These are phyloP conservation scores for Podospora conica DNA, from an alignment of 495 filamentous ascomycete genomes.

Conservation along the genomic window DNA sequence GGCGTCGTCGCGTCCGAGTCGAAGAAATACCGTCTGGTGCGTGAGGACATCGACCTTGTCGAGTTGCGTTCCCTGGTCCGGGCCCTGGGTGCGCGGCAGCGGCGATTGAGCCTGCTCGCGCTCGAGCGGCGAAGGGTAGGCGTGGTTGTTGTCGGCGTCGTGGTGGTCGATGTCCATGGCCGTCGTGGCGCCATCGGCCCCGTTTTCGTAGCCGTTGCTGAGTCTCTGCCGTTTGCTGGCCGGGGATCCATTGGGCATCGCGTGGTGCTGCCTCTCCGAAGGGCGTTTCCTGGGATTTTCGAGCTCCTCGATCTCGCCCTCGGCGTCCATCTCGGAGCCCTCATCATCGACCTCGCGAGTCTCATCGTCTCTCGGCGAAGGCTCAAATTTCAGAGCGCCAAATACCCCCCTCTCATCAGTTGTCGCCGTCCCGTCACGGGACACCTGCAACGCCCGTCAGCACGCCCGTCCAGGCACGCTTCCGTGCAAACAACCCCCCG, in stretches of 20 bases:
- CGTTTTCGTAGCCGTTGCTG: slow-evolving; percentile 57
- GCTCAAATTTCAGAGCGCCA: slow-evolving; percentile 40
- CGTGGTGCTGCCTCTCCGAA: slow-evolving; percentile 40
- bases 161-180: slow-evolving; percentile 55
- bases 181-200: slow-evolving; percentile 52
- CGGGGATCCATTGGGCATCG: slow-evolving; percentile 45
- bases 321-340: slow-evolving; percentile 27
- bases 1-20: slow-evolving; percentile 53
- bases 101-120: slow-evolving; percentile 50
- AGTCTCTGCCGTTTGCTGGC: slow-evolving; percentile 46
- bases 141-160: slow-evolving; percentile 46
- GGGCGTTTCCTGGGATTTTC: slow-evolving; percentile 48
- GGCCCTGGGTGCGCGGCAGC: slow-evolving; percentile 54
- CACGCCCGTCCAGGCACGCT: slow-evolving; percentile 29
- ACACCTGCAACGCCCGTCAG: slow-evolving; percentile 43
- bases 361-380: slow-evolving; percentile 24
- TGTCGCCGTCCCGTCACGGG: slow-evolving; percentile 39
- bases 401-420: slow-evolving; percentile 45
- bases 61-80: slow-evolving; percentile 66
- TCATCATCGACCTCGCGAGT: slow-evolving; percentile 29
- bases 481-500: slow-evolving; percentile 21
- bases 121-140: slow-evolving; percentile 51
- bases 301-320: slow-evolving; percentile 29
- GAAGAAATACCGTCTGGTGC: slow-evolving; percentile 59
- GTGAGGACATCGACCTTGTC: slow-evolving; percentile 59